These are phyloP conservation scores for Pinus tabuliformis DNA, from an alignment of 75 land plant species.

Conservation along the genomic window DNA sequence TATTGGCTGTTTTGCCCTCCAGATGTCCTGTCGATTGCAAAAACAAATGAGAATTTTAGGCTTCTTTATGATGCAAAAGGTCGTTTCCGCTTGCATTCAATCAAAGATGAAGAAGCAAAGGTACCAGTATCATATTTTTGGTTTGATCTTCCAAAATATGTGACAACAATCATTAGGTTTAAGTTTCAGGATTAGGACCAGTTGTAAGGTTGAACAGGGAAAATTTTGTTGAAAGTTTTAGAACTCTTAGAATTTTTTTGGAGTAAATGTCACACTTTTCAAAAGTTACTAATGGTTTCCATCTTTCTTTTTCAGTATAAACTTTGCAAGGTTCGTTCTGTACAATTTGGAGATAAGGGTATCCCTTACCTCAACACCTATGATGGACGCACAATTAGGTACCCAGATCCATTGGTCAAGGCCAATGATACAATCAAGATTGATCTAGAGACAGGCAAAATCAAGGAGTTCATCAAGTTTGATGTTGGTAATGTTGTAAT, in stretches of 20 bases:
- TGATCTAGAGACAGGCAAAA: conserved; percentile 78
- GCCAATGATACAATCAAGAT: conserved; percentile 94
- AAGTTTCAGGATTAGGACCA: too few species aligned
- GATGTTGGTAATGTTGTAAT: conserved; percentile 95
- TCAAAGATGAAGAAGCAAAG: conserved; percentile 64
- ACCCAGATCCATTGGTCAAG: conserved; percentile 97
- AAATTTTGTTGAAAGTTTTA: not conserved
- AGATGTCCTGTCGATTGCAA: conserved; percentile 67
- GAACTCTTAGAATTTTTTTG: not conserved
- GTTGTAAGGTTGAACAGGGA: not conserved
- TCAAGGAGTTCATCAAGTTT: conserved; percentile 90
- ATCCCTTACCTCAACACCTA: conserved; percentile 87
- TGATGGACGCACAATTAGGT: conserved; percentile 71
- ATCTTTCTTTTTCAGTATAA: conserved; percentile 59
- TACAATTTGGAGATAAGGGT: conserved; percentile 84
- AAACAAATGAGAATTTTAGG: conserved; percentile 63
- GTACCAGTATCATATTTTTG: conserved; percentile 11
- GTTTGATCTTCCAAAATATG: not conserved
- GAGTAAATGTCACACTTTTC: too few species aligned
- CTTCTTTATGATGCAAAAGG: conserved; percentile 68
- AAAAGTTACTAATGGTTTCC: too few species aligned
- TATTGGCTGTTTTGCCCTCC: not conserved
- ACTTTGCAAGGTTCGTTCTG: conserved; percentile 87
- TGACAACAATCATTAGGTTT: not conserved
- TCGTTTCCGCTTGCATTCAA: conserved; percentile 59